A percentile compares a stretch with the other conserved stretches of the same genome.
These are phyloP conservation scores for Boletus fagicola DNA, from an alignment of 768 basidiomycete genomes.

Conservation along the genomic window DNA sequence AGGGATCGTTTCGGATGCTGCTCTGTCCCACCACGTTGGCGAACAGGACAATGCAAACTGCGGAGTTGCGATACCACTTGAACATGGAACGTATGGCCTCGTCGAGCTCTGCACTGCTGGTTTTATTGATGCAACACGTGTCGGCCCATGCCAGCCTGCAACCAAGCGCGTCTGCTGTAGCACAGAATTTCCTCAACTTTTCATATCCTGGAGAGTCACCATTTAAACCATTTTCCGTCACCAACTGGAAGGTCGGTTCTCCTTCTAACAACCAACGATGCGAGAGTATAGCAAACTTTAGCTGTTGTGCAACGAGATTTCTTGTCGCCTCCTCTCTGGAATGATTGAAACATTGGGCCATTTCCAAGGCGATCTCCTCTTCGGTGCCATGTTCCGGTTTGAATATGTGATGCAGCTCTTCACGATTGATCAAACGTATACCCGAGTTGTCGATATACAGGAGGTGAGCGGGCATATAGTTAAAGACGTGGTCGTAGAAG, in stretches of 20 bases:
- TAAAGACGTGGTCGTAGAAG: too few species aligned
- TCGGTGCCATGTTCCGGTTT: conserved; percentile 8
- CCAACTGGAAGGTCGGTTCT: conserved; percentile 12
- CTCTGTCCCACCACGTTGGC: neutral
- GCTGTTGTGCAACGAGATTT: conserved; percentile 6
- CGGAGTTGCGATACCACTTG: conserved; percentile 22
- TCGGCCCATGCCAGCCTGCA: conserved; percentile 27
- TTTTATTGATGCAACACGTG: conserved; percentile 29
- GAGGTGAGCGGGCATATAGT: too few species aligned
- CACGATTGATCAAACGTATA: conserved; percentile 1
- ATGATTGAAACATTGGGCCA: neutral
- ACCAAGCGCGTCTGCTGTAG: conserved; percentile 9
- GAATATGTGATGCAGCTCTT: conserved; percentile 16
- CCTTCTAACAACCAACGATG: conserved; percentile 15
- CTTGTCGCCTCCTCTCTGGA: conserved; percentile 7
- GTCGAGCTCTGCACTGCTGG: conserved; percentile 30
- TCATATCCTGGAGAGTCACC: conserved; percentile 4
- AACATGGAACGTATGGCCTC: conserved; percentile 33
- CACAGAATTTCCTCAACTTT: conserved; percentile 19
- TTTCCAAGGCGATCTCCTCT: conserved; percentile 1
- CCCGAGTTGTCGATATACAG: too few species aligned
- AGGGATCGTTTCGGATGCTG: conserved; percentile 15
- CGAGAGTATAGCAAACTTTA: conserved; percentile 16
- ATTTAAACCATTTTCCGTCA: conserved; percentile 6
- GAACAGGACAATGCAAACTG: conserved; percentile 24